Evolutionary conservation across 345 rosid species (phyloP), one percentile per base, ranked within the genome.

Genomic region (Lepidium sativum): DNA sequence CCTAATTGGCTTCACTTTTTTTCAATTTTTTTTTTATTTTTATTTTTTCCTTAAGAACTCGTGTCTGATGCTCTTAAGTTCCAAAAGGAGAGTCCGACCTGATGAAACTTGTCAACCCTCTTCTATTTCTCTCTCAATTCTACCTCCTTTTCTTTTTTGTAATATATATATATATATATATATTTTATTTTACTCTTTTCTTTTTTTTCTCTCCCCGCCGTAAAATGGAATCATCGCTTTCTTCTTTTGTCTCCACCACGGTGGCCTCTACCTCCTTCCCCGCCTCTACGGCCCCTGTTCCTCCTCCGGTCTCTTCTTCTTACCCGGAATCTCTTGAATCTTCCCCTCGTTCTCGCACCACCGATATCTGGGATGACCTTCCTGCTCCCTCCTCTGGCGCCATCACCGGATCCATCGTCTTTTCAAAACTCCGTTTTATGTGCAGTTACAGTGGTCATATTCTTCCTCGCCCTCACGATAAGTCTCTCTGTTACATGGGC

Each of bases 361-460:
- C 85, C 53, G 92, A 89, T 6, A 78, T 80, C 62, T 80, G 87
- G 81, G 95, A 84, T 35, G 92, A 83, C 33, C 76, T 83, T 1
- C 76, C 70, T 60, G 61, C 70, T 32, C 81, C 66, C 6, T 44
- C 75, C 13, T 40, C 75, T 12, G 42, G 41, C 20, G 57, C 23
- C 27, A 57, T 63, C 74, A 52, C 59, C 43, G 67, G 60, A n/a
- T 33, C n/a, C 52, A 64, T 68, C 69, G 55, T 60, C 41, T 68
- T 88, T 33, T 59, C 88, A 10, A 86, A 88, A 75, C 88, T 91
- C 68, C 94, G 97, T 3, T 84, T 91, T 58, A 91, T 91, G 96
- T 88, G 97, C 70, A 88, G 96, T 60, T 88, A 86, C 66, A 96
- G 94, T 20, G 97, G 96, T 14, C 90, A 85, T 43, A 91, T 91